Evolutionary conservation across 495 filamentous ascomycete species (phyloP), one percentile per base, ranked within the genome.

Genomic region (Chaetomium cochliodes): DNA sequence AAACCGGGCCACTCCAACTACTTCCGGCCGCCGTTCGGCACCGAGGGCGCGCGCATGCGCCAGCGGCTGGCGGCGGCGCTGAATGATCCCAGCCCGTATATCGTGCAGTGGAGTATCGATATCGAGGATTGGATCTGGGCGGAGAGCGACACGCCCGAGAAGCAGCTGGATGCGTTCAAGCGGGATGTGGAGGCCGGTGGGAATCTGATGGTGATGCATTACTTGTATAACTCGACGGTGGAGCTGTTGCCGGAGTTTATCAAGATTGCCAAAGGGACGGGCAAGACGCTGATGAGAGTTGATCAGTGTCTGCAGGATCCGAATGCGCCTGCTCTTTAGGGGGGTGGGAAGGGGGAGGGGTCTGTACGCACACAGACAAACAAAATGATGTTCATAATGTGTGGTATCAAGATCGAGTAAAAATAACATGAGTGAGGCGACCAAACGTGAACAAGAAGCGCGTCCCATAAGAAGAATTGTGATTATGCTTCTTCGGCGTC

Each of bases 61-160:
- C 83, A 90, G 65, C 80, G 86, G 6, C 76, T 92, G 3, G 83
- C 85, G 0, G 75, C 81, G 0, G 70, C 78, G 12, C 76, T 85
- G n/a, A 63, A 66, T 2, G 73, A 74, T 2, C 69, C 73, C 18
- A 72, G 82, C 54, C 78, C 85, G 0, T 81, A 83, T 62, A 85
- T 92, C 37, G 84, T 92, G 39, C 85, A 84, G 65, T 92, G 90
- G 90, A 86, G 82, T 66, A 85, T 92, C 26, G 90, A 93, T 66
- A 85, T 90, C 44, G 87, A 91, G 75, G 90, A 92, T 73, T 92
- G 89, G 88, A 69, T 89, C 4, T 92, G 88, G 87, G 88, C 86
- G 0, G 73, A 83, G 67, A 81, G 77, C 0, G 59, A 74, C 20
- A 90, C 87, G n/a, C 90, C 90, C 0, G 84, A 89, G 74, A 85